Conservation (phyloP, 345 rosid species). For the Noccaea bulbosa region DNA sequence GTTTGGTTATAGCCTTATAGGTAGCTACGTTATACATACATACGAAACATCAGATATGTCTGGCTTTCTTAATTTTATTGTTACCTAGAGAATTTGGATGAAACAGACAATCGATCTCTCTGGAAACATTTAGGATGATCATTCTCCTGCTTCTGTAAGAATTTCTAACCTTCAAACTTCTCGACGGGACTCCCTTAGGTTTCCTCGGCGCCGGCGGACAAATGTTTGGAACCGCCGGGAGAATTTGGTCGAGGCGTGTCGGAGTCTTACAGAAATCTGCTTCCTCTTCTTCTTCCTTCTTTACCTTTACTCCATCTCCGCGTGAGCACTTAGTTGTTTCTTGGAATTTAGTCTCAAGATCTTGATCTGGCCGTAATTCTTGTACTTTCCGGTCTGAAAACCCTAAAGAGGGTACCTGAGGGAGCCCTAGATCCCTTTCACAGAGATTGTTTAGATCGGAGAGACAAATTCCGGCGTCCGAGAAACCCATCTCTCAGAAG, state of each 20-base stretch:
- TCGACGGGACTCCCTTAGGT: conserved; percentile 55
- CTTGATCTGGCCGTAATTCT: conserved; percentile 28
- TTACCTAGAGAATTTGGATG: conserved; percentile 49
- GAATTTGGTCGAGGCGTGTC: conserved; percentile 53
- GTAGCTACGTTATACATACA: conserved; percentile 30
- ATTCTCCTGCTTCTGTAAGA: conserved; percentile 37
- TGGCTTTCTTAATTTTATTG: conserved; percentile 58
- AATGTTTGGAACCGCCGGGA: conserved; percentile 43
- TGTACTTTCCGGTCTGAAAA: conserved; percentile 29
- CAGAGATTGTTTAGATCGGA: conserved; percentile 33
- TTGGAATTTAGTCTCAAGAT: conserved; percentile 10
- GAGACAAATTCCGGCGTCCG: conserved; percentile 16
- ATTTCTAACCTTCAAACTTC: conserved; percentile 41
- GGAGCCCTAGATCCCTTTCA: conserved; percentile 23
- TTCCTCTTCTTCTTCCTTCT: conserved; percentile 31
- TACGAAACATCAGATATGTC: conserved; percentile 35
- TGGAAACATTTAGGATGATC: conserved; percentile 61
- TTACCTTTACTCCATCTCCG: background rate
- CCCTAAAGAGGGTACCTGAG: conserved; percentile 27
- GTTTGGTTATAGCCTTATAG: background rate
- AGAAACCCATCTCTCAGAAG: conserved; percentile 38
- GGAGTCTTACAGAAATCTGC: conserved; percentile 56
- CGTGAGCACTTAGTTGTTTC: conserved; percentile 4
- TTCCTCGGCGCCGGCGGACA: conserved; percentile 92
- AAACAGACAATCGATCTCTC: conserved; percentile 61